These are phyloP conservation scores for Venturia pyrina DNA, from an alignment of 2,329 filamentous ascomycete genomes.

Conservation along the genomic window DNA sequence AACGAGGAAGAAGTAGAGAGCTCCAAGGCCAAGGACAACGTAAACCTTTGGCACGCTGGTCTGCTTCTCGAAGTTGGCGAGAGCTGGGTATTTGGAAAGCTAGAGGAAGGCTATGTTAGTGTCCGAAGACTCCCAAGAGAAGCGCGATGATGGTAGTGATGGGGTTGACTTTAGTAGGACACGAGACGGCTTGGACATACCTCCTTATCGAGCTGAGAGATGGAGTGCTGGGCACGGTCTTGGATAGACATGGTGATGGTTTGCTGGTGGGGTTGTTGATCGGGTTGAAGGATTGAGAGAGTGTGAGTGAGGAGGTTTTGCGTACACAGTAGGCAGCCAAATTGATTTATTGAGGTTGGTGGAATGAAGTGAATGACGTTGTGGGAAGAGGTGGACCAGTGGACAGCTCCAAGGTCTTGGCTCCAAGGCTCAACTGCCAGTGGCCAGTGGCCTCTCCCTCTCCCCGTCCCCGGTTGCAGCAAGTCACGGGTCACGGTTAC, in stretches of 20 bases:
- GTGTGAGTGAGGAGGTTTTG: background rate
- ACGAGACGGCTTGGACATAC: slow-evolving; percentile 38
- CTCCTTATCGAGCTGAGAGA: slow-evolving; percentile 74
- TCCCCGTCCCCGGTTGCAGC: too few species aligned
- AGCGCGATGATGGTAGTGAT: slow-evolving; percentile 2
- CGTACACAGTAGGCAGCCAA: background rate
- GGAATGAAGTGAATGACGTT: background rate
- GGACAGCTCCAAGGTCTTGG: background rate
- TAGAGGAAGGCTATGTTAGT: slow-evolving; percentile 25
- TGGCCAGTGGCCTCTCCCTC: too few species aligned
- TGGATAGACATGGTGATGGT: slow-evolving; percentile 57
- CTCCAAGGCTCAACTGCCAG: background rate
- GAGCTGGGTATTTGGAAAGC: slow-evolving; percentile 75
- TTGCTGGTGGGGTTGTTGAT: background rate
- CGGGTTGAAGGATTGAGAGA: background rate
- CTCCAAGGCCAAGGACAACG: slow-evolving; percentile 62
- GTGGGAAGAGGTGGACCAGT: background rate
- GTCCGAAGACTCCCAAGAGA: background rate
- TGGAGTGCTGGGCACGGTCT: slow-evolving; percentile 66
- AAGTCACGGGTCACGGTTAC: too few species aligned
- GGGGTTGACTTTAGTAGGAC: slow-evolving; percentile 5
- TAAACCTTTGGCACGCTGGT: slow-evolving; percentile 79
- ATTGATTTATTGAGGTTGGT: background rate
- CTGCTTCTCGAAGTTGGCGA: slow-evolving; percentile 81
- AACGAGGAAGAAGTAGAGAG: slow-evolving; percentile 82